A percentile compares a stretch with the other conserved stretches of the same genome.
phyloP scores from a whole-genome alignment of 345 rosid species.

The Moricandia arvensis region DNA sequence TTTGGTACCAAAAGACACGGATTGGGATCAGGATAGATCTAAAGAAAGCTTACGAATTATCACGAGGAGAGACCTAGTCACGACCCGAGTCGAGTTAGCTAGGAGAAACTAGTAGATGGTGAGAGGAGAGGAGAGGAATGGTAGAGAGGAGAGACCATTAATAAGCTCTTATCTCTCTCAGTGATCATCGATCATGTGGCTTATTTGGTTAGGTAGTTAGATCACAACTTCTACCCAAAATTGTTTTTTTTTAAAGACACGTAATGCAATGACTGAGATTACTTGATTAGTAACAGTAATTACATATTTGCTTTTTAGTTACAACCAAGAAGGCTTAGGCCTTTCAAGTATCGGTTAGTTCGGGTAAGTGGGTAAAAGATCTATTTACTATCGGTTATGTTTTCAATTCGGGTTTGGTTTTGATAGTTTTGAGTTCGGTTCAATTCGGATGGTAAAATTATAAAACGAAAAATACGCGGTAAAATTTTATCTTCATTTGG shows the following conservation, averaged over 20 bases:
- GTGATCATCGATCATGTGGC: constrained; percentile 32
- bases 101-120: not conserved
- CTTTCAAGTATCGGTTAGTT: too few relatives aligned
- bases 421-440: too few relatives aligned
- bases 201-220: constrained; percentile 44
- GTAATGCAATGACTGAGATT: too few relatives aligned
- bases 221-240: constrained; percentile 29
- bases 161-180: constrained; percentile 1
- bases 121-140: not conserved
- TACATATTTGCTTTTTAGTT: constrained; percentile 3
- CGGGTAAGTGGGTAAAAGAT: too few relatives aligned
- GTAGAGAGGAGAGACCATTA: constrained; percentile 2
- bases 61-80: constrained; percentile 2
- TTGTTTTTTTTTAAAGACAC: not conserved
- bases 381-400: too few relatives aligned
- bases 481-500: too few relatives aligned
- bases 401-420: too few relatives aligned
- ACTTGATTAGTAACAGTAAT: too few relatives aligned
- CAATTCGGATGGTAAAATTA: too few relatives aligned
- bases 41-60: not conserved
- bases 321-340: not conserved
- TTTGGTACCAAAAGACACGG: not conserved
- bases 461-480: too few relatives aligned
- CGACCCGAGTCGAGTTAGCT: constrained; percentile 9
- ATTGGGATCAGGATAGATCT: constrained; percentile 21